Conservation (phyloP, 208 protist species). For the Trichomonas gallinae region DNA sequence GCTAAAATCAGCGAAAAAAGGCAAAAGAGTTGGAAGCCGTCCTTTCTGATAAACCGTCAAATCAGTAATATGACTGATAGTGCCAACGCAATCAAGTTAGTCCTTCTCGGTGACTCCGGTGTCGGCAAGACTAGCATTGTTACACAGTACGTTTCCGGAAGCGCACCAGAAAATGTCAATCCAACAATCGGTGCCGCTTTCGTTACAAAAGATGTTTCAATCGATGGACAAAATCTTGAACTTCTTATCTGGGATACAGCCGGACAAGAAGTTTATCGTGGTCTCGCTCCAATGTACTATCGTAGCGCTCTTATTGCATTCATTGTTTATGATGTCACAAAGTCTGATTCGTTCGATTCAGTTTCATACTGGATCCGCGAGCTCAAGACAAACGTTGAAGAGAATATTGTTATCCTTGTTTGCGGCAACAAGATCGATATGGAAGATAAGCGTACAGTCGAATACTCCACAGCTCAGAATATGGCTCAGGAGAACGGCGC, state of each 20-base stretch:
- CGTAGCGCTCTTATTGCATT: not conserved
- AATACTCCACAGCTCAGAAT: not conserved
- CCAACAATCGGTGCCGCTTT: slow-evolving; percentile 15
- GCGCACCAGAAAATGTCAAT: not conserved
- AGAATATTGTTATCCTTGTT: not conserved
- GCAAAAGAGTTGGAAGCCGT: not conserved
- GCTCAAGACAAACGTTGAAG: not conserved
- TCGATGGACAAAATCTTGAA: not conserved
- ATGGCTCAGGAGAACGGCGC: not conserved
- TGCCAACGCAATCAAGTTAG: not conserved
- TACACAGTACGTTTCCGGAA: not conserved
- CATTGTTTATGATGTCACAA: not conserved
- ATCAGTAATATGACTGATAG: not conserved
- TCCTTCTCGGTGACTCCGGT: not conserved
- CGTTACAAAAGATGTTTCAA: not conserved
- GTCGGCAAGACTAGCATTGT: not conserved
- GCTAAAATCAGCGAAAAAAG: too few relatives aligned
- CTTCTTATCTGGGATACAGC: slow-evolving; percentile 2
- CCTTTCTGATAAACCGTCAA: not conserved
- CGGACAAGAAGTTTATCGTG: not conserved
- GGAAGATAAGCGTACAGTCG: not conserved
- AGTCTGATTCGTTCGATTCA: not conserved
- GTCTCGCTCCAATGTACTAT: not conserved
- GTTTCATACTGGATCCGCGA: not conserved
- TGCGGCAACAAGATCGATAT: not conserved